These are phyloP conservation scores for Globisporangium paddicum DNA, from an alignment of 352 stramenopile genomes.

Conservation along the genomic window DNA sequence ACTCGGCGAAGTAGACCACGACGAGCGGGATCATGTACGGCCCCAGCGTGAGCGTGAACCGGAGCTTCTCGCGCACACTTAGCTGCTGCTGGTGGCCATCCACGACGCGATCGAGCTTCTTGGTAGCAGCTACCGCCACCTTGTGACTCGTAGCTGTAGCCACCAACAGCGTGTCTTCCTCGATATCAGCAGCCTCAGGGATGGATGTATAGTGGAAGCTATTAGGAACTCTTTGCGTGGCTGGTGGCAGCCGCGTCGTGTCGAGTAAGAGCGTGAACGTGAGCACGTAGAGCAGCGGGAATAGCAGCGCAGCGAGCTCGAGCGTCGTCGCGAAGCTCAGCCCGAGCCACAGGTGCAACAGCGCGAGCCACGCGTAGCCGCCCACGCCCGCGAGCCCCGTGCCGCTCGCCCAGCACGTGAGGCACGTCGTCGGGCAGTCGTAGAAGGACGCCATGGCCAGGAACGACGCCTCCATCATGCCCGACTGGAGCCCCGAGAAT, in stretches of 20 bases:
- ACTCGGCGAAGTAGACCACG: slow-evolving; percentile 93
- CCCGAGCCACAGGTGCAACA: slow-evolving; percentile 61
- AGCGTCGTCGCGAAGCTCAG: slow-evolving; percentile 67
- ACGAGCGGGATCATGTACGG: slow-evolving; percentile 90
- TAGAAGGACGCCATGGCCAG: slow-evolving; percentile 86
- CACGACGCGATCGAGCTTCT: slow-evolving; percentile 1
- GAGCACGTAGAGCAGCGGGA: slow-evolving; percentile 58
- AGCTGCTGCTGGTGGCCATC: slow-evolving; percentile 14
- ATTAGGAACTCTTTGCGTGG: slow-evolving; percentile 2
- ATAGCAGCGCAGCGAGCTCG: slow-evolving; percentile 42
- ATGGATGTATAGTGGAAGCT: slow-evolving; percentile 33
- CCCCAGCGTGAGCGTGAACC: slow-evolving; percentile 77
- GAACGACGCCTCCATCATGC: slow-evolving; percentile 89
- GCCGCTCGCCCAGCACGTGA: slow-evolving; percentile 91
- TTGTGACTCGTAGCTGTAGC: background rate
- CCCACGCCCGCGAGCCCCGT: slow-evolving; percentile 91
- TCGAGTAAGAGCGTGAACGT: slow-evolving; percentile 68
- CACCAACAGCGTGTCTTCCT: slow-evolving; percentile 11
- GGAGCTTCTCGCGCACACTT: slow-evolving; percentile 50
- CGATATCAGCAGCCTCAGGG: slow-evolving; percentile 15
- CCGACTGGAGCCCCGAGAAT: slow-evolving; percentile 81
- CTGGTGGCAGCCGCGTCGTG: slow-evolving; percentile 32
- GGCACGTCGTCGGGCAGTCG: slow-evolving; percentile 50
- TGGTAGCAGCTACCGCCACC: background rate
- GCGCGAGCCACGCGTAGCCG: slow-evolving; percentile 86